Conservation (phyloP, 345 rosid species). For the Linum usitatissimum region DNA sequence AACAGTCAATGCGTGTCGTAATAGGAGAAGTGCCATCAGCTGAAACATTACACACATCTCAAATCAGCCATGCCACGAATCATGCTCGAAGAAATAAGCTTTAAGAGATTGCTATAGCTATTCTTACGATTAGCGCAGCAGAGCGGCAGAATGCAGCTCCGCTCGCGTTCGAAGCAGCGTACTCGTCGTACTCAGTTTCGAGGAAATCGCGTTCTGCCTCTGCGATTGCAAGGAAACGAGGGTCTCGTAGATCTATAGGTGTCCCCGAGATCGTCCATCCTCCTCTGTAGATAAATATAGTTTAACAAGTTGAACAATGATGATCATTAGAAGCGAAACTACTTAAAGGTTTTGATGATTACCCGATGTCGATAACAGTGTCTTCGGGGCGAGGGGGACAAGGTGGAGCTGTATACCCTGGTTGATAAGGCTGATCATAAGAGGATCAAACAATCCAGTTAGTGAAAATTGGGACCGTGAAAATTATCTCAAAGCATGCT, state of each 20-base stretch:
- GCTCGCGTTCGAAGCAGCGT: slow-evolving; percentile 62
- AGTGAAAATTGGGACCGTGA: too few relatives aligned
- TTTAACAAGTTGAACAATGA: background rate
- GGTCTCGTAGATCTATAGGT: slow-evolving; percentile 70
- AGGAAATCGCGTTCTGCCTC: slow-evolving; percentile 85
- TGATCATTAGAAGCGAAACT: slow-evolving; percentile 6
- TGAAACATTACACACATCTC: slow-evolving; percentile 13
- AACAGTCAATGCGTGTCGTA: slow-evolving; percentile 63
- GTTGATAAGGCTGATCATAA: slow-evolving; percentile 52
- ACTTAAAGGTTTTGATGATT: background rate
- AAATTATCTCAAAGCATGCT: too few relatives aligned
- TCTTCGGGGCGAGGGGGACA: slow-evolving; percentile 47
- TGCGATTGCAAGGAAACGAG: slow-evolving; percentile 74
- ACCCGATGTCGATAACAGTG: slow-evolving; percentile 79
- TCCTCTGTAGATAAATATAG: slow-evolving; percentile 36
- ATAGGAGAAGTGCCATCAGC: slow-evolving; percentile 77
- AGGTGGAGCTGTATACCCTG: slow-evolving; percentile 79
- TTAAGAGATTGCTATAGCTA: background rate
- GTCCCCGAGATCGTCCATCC: slow-evolving; percentile 90
- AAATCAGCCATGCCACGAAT: too few relatives aligned
- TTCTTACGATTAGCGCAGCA: slow-evolving; percentile 67
- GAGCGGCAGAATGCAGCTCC: slow-evolving; percentile 93
- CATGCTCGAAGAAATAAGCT: too few relatives aligned
- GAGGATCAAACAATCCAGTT: background rate
- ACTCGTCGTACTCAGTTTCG: slow-evolving; percentile 79